Conservation (phyloP, 805 yeast genomes). For the Kurtzmaniella fragi region DNA sequence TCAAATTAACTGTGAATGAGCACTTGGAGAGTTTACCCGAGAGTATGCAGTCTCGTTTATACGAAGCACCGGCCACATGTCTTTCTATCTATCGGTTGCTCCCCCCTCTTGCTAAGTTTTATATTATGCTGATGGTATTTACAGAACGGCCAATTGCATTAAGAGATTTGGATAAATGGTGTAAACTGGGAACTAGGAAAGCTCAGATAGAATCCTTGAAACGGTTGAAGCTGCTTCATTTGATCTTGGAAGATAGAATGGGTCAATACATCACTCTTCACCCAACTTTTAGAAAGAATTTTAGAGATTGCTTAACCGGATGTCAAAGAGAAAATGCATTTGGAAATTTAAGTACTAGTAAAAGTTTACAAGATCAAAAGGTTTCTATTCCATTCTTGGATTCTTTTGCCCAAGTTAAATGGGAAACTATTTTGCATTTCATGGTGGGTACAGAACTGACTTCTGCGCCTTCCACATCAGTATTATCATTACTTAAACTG, state of each 20-base stretch:
- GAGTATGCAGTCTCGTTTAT: constrained; percentile 75
- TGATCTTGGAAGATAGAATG: constrained; percentile 57
- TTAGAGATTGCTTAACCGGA: constrained; percentile 83
- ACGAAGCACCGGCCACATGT: constrained; percentile 85
- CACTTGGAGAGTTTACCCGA: constrained; percentile 89
- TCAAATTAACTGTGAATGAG: constrained; percentile 75
- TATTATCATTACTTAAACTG: constrained; percentile 66
- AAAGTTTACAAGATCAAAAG: constrained; percentile 45
- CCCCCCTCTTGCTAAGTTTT: constrained; percentile 85
- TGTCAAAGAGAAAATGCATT: constrained; percentile 62
- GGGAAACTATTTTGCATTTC: constrained; percentile 94
- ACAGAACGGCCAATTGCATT: constrained; percentile 67
- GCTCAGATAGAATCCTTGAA: constrained; percentile 74
- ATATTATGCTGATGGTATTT: constrained; percentile 82
- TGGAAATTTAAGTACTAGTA: constrained; percentile 52
- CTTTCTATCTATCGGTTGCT: constrained; percentile 85
- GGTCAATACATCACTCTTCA: constrained; percentile 53
- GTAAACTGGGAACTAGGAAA: constrained; percentile 53
- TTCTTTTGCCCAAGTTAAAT: constrained; percentile 74
- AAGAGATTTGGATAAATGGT: constrained; percentile 70
- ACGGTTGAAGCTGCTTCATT: constrained; percentile 68
- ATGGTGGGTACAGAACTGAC: constrained; percentile 91
- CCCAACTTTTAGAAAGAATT: constrained; percentile 66
- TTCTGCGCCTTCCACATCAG: constrained; percentile 74
- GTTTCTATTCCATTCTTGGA: constrained; percentile 68